Evolutionary conservation across 345 rosid genomes (phyloP).

Genomic region (Gossypium arboreum): DNA sequence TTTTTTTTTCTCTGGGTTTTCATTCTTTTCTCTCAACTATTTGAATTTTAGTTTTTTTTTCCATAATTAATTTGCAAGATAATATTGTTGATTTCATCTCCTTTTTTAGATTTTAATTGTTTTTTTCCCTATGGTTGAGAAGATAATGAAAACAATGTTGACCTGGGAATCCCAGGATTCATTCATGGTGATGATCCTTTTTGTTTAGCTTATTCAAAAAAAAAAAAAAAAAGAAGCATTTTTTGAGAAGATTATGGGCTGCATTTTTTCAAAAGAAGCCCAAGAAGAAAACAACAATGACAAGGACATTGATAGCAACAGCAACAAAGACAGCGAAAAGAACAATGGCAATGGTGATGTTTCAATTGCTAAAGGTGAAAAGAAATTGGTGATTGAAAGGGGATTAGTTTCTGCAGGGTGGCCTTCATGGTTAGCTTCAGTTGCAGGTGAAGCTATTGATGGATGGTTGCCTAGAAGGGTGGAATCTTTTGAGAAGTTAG

Average conservation of each 20-base stretch:
- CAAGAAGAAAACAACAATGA: slow-evolving; percentile 28
- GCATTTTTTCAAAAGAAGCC: slow-evolving; percentile 77
- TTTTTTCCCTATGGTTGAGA: not conserved
- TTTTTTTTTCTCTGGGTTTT: slow-evolving; percentile 21
- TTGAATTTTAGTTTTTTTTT: not conserved
- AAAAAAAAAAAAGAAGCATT: too few relatives aligned
- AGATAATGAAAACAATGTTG: not conserved
- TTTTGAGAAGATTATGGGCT: slow-evolving; percentile 60
- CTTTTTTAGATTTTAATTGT: not conserved
- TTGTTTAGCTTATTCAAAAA: not conserved
- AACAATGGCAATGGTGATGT: slow-evolving; percentile 35
- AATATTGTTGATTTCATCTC: not conserved
- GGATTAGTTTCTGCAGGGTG: slow-evolving; percentile 68
- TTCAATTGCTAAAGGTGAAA: slow-evolving; percentile 16
- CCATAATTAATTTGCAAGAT: not conserved
- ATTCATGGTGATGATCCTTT: slow-evolving; percentile 11
- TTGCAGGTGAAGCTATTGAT: slow-evolving; percentile 77
- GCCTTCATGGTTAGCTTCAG: slow-evolving; percentile 89
- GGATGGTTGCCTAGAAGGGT: slow-evolving; percentile 78
- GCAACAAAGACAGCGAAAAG: slow-evolving; percentile 2
- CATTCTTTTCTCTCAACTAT: not conserved
- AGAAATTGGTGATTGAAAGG: slow-evolving; percentile 25
- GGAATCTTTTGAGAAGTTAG: slow-evolving; percentile 80
- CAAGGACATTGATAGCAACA: slow-evolving; percentile 19
- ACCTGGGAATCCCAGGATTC: slow-evolving; percentile 7